Percentiles rank a stretch among this genome's conserved stretches.
Evolutionary conservation across 192 early-diverging fungal genomes (phyloP).

Genomic region (Coemansia sp.): DNA sequence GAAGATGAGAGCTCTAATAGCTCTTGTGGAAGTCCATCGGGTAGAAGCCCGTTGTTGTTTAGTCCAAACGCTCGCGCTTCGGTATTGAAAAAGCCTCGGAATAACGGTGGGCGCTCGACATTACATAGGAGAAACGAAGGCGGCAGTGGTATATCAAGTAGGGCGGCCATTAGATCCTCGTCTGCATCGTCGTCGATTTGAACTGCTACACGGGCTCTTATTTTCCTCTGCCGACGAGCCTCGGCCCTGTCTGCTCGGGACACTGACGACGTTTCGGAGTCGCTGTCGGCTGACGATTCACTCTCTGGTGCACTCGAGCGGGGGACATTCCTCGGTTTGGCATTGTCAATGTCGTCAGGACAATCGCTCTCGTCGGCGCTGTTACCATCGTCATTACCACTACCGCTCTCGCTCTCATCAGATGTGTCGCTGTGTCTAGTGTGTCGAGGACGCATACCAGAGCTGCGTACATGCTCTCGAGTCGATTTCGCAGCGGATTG

Average conservation of each 20-base stretch:
- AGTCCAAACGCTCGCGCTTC: neutral
- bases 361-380: neutral
- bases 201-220: constrained; percentile 59
- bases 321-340: neutral
- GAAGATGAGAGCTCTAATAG: constrained; percentile 21
- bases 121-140: constrained; percentile 69
- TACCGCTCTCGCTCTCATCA: neutral
- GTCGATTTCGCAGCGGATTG: constrained; percentile 18
- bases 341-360: neutral
- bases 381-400: neutral
- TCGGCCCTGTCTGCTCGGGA: constrained; percentile 33
- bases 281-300: neutral
- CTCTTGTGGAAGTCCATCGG: neutral
- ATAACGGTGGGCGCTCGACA: constrained; percentile 20
- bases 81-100: constrained; percentile 15
- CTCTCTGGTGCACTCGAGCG: neutral
- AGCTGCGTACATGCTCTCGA: neutral
- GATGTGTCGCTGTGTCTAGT: neutral
- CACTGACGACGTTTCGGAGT: constrained; percentile 33
- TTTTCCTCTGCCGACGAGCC: constrained; percentile 14
- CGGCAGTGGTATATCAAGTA: constrained; percentile 60
- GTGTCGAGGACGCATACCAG: neutral
- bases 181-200: constrained; percentile 85
- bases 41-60: neutral
- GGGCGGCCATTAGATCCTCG: constrained; percentile 68